Evolutionary conservation across 1,284 basidiomycete species (phyloP), one percentile per base, ranked within the genome.

Genomic region (Irpex sp.): DNA sequence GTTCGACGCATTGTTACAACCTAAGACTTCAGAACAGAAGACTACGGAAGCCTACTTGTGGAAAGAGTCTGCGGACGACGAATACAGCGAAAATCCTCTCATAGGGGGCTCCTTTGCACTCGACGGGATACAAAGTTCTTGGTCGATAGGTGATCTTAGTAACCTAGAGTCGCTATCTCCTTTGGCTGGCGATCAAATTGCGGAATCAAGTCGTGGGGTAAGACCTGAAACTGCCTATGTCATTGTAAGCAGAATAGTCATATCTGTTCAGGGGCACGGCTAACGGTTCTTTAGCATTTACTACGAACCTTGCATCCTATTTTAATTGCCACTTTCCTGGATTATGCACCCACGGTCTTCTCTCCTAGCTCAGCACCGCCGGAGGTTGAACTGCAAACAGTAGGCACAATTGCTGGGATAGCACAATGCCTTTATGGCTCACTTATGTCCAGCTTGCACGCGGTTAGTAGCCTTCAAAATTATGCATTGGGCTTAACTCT

Each of bases 271-370:
- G 31, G 31, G 31, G 31, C 31, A 34, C 31, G 31, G 31, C 31
- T 34, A 8, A 47, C 26, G 0, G 0, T 2, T 9, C 26, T 40
- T 38, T 37, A 84, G 81, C 78, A 78, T 71, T 67, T 84, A 62
- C 78, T 80, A 56, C 76, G 80, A 47, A 85, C 88, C 5, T 76
- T 97, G 15, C 85, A 94, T 69, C 82, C 92, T 0, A 89, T 88
- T 2, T 78, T 97, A 4, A 79, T 93, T 1, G 87, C 93, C 5
- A 89, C 91, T 0, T 93, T 94, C 74, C 82, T 97, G 21, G 95
- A 97, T 74, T 85, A 86, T 65, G 93, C 93, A 1, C 92, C 96
- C 1, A 73, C 84, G 7, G 91, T 91, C 2, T 95, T 96, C 75
- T 83, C 87, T 6, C 89, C 88, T 0, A 82, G 82, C 64, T 76